Evolutionary conservation across 768 basidiomycete genomes (phyloP).

Genomic region (Candolleomyces efflorescens): DNA sequence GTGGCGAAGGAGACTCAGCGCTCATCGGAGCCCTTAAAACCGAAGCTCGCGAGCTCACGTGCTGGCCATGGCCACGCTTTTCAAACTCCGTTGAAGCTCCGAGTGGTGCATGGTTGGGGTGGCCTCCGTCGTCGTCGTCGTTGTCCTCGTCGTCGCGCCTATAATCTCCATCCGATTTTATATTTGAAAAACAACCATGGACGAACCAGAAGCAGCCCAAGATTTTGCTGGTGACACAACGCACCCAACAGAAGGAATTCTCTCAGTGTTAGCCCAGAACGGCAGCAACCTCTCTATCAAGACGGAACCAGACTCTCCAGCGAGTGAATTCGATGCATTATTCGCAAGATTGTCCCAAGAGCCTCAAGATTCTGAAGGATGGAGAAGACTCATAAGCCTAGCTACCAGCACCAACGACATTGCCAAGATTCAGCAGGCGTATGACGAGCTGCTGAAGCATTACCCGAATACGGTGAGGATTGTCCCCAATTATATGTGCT

Average conservation of each 20-base stretch:
- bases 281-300: constrained; percentile 18
- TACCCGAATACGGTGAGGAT: constrained; percentile 88
- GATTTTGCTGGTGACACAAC: constrained; percentile 23
- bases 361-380: constrained; percentile 71
- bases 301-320: constrained; percentile 30
- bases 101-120: too few relatives aligned
- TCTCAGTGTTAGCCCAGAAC: constrained; percentile 26
- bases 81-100: too few relatives aligned
- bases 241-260: constrained; percentile 31
- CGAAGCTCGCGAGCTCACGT: too few relatives aligned
- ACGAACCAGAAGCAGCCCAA: background rate
- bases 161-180: background rate
- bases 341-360: constrained; percentile 59
- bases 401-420: constrained; percentile 77
- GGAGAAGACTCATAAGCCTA: constrained; percentile 73
- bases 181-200: background rate
- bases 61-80: too few relatives aligned
- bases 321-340: constrained; percentile 65
- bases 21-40: too few relatives aligned
- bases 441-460: constrained; percentile 75
- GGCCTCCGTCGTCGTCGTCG: too few relatives aligned
- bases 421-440: constrained; percentile 74
- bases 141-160: too few relatives aligned
- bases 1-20: too few relatives aligned
- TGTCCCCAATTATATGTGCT: too few relatives aligned